Base-by-base conservation (phyloP, 306 rosid species). In the Casuarina equisetifolia region DNA sequence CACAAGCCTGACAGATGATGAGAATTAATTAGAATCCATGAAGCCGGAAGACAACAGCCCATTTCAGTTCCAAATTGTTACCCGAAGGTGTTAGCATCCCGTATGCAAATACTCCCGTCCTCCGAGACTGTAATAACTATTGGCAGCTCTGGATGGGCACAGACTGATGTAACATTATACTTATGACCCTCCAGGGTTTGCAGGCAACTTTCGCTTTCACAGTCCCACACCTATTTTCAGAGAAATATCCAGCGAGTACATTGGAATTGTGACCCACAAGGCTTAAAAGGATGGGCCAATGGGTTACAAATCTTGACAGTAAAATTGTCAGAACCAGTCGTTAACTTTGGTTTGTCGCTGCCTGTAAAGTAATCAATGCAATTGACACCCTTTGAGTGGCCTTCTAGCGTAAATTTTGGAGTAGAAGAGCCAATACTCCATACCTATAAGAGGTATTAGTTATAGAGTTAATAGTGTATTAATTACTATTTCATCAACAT, bases 291-390 rank as follows among this genome's bases (percentile, higher is more conserved):
- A 69, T 4, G 12, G 15, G 25, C 42, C 52, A 67, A 50, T 2
- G 39, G 48, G 4, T 39, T 43, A 70, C 75, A 72, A 67, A 82
- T 84, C 82, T 85, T 82, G 3, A 69, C 80, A 35, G 79, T 83
- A 80, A 45, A 83, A 74, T 91, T 92, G 79, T 91, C 97, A 76
- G 92, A 91, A 42, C 97, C 94, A 70, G 90, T 91, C 59, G 89
- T 42, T 46, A 91, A 68, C 72, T 85, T 85, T 7, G 79, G 71
- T 40, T 88, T 86, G 54, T 73, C 73, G 9, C 75, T 77, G 51
- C 49, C 54, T n/a, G 50, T 32, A 78, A 89, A 88, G 79, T 84
- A 88, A 35, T 83, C 94, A 35, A 88, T 75, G 44, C 91, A 85
- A 19, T 89, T 67, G 70, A 88, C 88, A 64, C 94, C 94, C 55